Evolutionary conservation across 352 stramenopile species (phyloP), one percentile per base, ranked within the genome.

Genomic region (Globisporangium abappressorium): DNA sequence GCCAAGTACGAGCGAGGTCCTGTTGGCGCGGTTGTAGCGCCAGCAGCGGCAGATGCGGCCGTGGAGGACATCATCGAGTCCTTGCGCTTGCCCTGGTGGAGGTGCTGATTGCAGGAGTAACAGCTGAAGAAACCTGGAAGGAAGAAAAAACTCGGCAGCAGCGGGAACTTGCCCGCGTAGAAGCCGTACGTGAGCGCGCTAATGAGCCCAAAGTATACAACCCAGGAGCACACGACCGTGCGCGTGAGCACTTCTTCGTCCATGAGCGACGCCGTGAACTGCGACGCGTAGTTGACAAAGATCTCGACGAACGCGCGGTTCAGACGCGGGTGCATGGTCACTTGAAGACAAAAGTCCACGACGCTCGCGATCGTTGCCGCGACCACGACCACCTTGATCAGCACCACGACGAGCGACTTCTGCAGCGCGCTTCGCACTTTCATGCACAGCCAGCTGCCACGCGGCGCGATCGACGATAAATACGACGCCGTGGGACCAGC

Each of bases 291-390:
- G 59, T 85, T 87, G 41, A 87, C 69, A 61, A 91, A 90, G 53
- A 89, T 81, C 46, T 84, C 71, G 9, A 91, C 83, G 57, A 88
- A 88, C 24, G 83, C 81, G 49, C 83, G 83, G 66, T 89, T 88
- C 15, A 91, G 56, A 34, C 83, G 68, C 38, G 83, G 83, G 54
- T 91, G 83, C 78, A 91, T 80, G 38, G 83, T 85, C 58, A 90
- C 78, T 33, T 90, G 83, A 5, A 91, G 69, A 55, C 81, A 90
- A 70, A 91, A 90, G 66, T 91, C 83, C 22, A 78, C 83, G 14
- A 92, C 81, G 66, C 80, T 90, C 6, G 80, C 78, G 62, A 92
- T 75, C 2, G 83, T 92, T 20, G 83, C 76, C 0, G 72, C 41
- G 15, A 89, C 70, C 11, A 91, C 58, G 56, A 88, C 80, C 20